A percentile compares a stretch with the other conserved stretches of the same genome.
These are phyloP conservation scores for Litchi chinensis DNA, from an alignment of 345 rosid genomes.

Conservation along the genomic window DNA sequence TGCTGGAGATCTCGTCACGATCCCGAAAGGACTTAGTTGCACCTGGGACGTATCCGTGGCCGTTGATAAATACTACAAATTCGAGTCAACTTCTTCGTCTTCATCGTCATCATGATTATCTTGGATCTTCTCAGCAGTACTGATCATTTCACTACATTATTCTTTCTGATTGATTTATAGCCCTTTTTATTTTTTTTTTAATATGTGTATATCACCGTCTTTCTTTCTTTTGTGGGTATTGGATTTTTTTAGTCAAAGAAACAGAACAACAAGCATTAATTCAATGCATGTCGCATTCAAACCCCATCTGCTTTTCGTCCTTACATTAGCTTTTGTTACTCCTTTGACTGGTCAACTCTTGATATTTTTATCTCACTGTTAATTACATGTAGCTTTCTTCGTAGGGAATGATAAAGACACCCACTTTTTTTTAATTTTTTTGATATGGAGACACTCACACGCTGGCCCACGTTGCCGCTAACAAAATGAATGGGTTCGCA, in stretches of 20 bases:
- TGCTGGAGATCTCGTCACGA: conserved; percentile 85
- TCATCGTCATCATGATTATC: not conserved
- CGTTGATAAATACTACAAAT: conserved; percentile 84
- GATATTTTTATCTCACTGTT: not conserved
- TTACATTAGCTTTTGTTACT: conserved; percentile 30
- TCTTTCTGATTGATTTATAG: conserved; percentile 13
- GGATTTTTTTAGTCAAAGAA: conserved; percentile 28
- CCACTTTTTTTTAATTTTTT: too few species aligned
- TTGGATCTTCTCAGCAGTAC: not conserved
- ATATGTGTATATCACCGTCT: not conserved
- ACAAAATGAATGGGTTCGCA: too few species aligned
- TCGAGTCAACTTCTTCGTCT: conserved; percentile 48
- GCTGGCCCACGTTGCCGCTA: too few species aligned
- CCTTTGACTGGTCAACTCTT: conserved; percentile 53
- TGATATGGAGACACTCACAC: too few species aligned
- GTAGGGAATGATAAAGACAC: too few species aligned
- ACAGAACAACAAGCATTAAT: conserved; percentile 13
- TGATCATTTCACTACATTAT: not conserved
- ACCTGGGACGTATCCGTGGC: conserved; percentile 90
- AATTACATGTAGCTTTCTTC: too few species aligned
- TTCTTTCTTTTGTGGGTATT: not conserved
- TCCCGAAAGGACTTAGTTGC: conserved; percentile 87
- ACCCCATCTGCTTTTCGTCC: conserved; percentile 32
- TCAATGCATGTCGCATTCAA: conserved; percentile 44
- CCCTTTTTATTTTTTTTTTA: not conserved